Conservation (phyloP, 2,329 filamentous ascomycete species). For the Dryadomyces sulphureus region DNA sequence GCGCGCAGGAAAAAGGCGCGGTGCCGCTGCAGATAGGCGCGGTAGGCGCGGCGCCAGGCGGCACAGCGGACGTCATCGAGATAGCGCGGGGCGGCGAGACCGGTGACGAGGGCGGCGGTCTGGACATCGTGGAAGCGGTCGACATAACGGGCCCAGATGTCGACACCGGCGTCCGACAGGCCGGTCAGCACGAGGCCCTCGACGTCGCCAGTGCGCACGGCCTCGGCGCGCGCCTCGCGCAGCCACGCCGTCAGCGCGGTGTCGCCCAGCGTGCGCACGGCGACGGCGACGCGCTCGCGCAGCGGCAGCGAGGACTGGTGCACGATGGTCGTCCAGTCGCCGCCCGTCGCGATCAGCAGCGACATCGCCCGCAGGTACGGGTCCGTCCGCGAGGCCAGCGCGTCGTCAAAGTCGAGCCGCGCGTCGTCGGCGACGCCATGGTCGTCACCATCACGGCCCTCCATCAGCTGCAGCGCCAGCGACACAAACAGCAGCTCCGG, state of each 20-base stretch:
- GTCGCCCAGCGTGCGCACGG: conserved; percentile 51
- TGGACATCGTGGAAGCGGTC: conserved; percentile 65
- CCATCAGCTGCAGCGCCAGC: conserved; percentile 49
- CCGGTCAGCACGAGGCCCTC: conserved; percentile 68
- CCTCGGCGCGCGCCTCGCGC: conserved; percentile 44
- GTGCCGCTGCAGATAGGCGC: conserved; percentile 57
- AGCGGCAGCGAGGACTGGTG: conserved; percentile 60
- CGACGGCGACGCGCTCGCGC: conserved; percentile 59
- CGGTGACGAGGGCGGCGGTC: conserved; percentile 60
- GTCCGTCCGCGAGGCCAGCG: conserved; percentile 50
- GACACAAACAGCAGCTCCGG: conserved; percentile 55
- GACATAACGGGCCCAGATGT: conserved; percentile 63
- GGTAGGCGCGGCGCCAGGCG: conserved; percentile 59
- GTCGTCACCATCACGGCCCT: conserved; percentile 22
- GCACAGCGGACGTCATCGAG: conserved; percentile 62
- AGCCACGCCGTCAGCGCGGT: conserved; percentile 53
- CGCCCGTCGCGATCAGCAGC: conserved; percentile 58
- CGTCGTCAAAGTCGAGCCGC: conserved; percentile 40
- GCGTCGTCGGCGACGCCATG: not conserved
- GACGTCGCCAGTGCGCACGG: conserved; percentile 52
- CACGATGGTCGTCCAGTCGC: conserved; percentile 61
- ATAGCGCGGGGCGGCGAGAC: conserved; percentile 60
- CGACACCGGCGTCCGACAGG: conserved; percentile 56
- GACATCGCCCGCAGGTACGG: conserved; percentile 71
- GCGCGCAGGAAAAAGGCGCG: conserved; percentile 60